These are phyloP conservation scores for Platanthera guangdongensis DNA, from an alignment of 106 monocot genomes.

Conservation along the genomic window DNA sequence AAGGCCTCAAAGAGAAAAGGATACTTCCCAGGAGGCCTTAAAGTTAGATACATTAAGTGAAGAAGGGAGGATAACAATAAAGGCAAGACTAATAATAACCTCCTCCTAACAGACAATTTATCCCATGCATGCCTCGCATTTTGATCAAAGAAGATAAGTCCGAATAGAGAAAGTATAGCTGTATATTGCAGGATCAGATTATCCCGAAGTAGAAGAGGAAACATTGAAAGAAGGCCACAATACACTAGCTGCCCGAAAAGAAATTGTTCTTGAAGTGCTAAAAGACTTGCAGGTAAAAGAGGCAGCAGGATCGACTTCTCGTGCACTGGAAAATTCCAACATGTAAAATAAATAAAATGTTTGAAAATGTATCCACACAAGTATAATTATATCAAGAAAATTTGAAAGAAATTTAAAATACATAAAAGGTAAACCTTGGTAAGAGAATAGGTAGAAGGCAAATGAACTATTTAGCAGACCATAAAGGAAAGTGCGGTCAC, in stretches of 20 bases:
- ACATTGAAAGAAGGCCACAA: conserved; percentile 78
- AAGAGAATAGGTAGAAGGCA: conserved; percentile 89
- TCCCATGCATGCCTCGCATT: conserved; percentile 11
- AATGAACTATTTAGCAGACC: conserved; percentile 81
- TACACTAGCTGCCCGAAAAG: conserved; percentile 55
- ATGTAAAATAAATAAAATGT: not conserved
- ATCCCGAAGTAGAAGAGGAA: conserved; percentile 78
- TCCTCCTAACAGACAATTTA: conserved; percentile 13
- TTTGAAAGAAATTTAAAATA: not conserved
- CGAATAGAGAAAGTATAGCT: conserved; percentile 59
- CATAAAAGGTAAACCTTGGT: conserved; percentile 48
- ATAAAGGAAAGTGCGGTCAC: conserved; percentile 66
- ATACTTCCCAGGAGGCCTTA: conserved; percentile 64
- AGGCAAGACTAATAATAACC: conserved; percentile 18
- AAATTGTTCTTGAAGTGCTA: conserved; percentile 65
- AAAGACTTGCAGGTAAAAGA: conserved; percentile 87
- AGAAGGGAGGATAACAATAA: conserved; percentile 35
- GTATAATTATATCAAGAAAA: conserved; percentile 8
- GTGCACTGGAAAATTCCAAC: conserved; percentile 52
- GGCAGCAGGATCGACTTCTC: conserved; percentile 94
- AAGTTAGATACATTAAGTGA: conserved; percentile 39
- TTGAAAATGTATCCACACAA: not conserved
- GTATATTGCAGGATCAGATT: conserved; percentile 60
- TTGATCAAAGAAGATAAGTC: conserved; percentile 41
- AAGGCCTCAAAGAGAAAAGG: conserved; percentile 95